phyloP scores from a whole-genome alignment of 345 rosid genomes.

The Hibiscus trionum region DNA sequence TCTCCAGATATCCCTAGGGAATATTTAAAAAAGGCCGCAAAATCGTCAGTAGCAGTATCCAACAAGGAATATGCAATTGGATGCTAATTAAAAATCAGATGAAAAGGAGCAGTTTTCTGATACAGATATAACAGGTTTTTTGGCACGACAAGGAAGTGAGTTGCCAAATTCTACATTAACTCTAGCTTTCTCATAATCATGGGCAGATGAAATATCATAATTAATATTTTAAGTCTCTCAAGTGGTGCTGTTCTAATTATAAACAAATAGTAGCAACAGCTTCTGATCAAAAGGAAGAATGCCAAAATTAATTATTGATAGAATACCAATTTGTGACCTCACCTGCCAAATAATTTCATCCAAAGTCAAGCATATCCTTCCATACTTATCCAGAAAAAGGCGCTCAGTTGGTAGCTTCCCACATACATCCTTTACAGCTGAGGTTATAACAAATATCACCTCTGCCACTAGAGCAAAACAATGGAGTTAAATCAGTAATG shows the following conservation, averaged over 20 bases:
- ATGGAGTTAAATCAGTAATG: not conserved
- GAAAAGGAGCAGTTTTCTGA: not conserved
- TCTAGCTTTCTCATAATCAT: not conserved
- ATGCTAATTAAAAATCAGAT: not conserved
- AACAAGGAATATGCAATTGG: not conserved
- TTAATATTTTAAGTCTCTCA: not conserved
- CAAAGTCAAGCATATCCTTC: slow-evolving; percentile 82
- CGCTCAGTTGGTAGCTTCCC: slow-evolving; percentile 96
- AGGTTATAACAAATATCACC: slow-evolving; percentile 75
- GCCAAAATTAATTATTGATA: not conserved
- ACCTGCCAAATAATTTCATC: slow-evolving; percentile 97
- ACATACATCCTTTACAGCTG: slow-evolving; percentile 82
- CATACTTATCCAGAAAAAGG: slow-evolving; percentile 88
- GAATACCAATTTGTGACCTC: slow-evolving; percentile 8
- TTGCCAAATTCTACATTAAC: not conserved
- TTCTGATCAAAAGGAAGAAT: not conserved
- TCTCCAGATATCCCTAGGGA: slow-evolving; percentile 70
- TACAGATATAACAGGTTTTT: not conserved
- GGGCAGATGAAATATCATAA: not conserved
- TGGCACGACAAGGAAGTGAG: not conserved
- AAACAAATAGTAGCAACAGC: not conserved
- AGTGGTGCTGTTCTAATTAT: not conserved
- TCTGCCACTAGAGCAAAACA: slow-evolving; percentile 57
- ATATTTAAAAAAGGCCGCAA: not conserved
- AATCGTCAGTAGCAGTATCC: not conserved